Conservation (phyloP, 2,329 filamentous ascomycete species). For the Hyphodiscus sp. region DNA sequence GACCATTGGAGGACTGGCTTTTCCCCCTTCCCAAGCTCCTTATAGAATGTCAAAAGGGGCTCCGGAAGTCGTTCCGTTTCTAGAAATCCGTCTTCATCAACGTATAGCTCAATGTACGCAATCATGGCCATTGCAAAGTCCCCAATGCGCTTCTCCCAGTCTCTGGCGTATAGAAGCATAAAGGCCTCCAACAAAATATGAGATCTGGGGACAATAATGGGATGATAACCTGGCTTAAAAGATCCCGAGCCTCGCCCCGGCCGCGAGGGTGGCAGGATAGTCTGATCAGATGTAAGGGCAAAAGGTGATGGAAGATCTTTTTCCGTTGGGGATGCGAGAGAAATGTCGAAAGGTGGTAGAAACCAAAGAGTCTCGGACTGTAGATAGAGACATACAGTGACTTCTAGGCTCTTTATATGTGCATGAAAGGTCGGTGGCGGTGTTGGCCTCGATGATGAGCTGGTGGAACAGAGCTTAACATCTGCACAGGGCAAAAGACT, state of each 20-base stretch:
- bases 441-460: too few relatives aligned
- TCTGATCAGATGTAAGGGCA: constrained; percentile 3
- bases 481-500: too few relatives aligned
- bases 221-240: constrained; percentile 4
- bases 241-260: constrained; percentile 2
- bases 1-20: constrained; percentile 5
- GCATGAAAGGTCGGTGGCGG: too few relatives aligned
- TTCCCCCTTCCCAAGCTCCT: constrained; percentile 1
- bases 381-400: too few relatives aligned
- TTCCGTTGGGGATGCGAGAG: too few relatives aligned
- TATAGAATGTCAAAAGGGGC: constrained; percentile 1
- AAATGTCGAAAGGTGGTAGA: too few relatives aligned
- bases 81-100: constrained; percentile 3
- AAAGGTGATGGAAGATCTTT: not conserved
- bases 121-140: constrained; percentile 1
- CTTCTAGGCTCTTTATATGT: too few relatives aligned
- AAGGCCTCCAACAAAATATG: constrained; percentile 5
- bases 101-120: constrained; percentile 1
- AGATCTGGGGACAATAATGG: constrained; percentile 5
- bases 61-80: constrained; percentile 3
- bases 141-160: constrained; percentile 5
- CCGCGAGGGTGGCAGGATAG: constrained; percentile 3
- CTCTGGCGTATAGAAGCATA: constrained; percentile 5
- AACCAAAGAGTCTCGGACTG: too few relatives aligned
- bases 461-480: too few relatives aligned